Evolutionary conservation across 225 moss, liverwort and hornwort species (phyloP).

Genomic region (Pseudoscleropodium purum): DNA sequence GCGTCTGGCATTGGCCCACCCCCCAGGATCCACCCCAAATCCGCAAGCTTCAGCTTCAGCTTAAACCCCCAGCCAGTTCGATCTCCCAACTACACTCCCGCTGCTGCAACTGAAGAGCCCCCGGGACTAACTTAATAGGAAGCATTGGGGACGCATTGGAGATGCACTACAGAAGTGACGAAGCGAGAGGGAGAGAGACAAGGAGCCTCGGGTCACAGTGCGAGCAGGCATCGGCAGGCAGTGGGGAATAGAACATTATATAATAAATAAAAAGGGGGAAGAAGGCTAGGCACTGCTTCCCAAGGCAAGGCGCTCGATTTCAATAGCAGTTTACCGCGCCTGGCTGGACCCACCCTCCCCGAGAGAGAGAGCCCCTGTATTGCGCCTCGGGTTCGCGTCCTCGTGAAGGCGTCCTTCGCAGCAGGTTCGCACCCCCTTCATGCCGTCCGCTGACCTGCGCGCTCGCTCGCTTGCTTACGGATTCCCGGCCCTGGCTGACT

Average conservation of each 20-base stretch:
- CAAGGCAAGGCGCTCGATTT: neutral
- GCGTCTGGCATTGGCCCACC: conserved; percentile 9
- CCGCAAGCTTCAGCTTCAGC: neutral
- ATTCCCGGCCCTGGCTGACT: neutral
- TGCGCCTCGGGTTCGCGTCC: conserved; percentile 33
- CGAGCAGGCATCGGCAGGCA: conserved; percentile 42
- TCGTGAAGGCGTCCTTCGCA: neutral
- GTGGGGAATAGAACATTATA: conserved; percentile 19
- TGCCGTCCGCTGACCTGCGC: conserved; percentile 36
- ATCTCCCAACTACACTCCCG: neutral
- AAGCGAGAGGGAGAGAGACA: neutral
- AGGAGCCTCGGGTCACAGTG: neutral
- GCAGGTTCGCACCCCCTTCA: neutral
- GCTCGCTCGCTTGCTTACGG: neutral
- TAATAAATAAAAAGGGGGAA: neutral
- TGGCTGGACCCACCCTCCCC: neutral
- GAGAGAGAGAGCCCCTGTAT: conserved; percentile 14
- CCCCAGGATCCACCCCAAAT: neutral
- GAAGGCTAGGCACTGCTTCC: neutral
- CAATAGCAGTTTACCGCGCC: neutral
- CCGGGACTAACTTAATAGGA: neutral
- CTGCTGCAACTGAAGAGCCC: neutral
- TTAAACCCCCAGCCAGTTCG: neutral
- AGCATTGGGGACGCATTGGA: neutral
- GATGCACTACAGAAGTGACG: neutral